phyloP scores from a whole-genome alignment of 2,329 filamentous ascomycete species.

The Exserohilum rostratum region DNA sequence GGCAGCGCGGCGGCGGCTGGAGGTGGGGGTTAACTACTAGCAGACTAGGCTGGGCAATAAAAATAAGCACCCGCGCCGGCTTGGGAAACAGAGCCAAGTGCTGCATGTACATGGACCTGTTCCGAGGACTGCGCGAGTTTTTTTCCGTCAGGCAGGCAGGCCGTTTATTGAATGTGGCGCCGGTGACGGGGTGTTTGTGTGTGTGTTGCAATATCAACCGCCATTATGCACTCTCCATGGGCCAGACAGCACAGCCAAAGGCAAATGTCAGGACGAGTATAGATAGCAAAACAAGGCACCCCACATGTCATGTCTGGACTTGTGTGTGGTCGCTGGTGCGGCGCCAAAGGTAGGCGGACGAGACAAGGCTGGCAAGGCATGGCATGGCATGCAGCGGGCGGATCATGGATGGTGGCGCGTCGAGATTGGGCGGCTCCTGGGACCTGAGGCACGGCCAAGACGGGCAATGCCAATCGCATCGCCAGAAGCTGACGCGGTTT shows the following conservation, averaged over 20 bases:
- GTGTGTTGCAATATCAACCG: too few relatives aligned
- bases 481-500: conserved; percentile 11
- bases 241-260: too few relatives aligned
- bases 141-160: too few relatives aligned
- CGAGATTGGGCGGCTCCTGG: not conserved
- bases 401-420: not conserved
- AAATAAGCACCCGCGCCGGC: not conserved
- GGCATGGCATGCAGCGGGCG: not conserved
- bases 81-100: not conserved
- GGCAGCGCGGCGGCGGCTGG: not conserved
- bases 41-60: conserved; percentile 2
- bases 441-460: conserved; percentile 9
- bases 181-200: too few relatives aligned
- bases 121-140: not conserved
- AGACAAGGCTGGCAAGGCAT: too few relatives aligned
- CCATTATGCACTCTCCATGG: too few relatives aligned
- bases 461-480: not conserved
- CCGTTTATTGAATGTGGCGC: too few relatives aligned
- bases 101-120: too few relatives aligned
- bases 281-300: too few relatives aligned
- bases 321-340: too few relatives aligned
- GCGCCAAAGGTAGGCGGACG: not conserved
- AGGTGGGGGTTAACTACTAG: not conserved
- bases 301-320: too few relatives aligned
- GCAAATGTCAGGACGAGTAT: too few relatives aligned